phyloP scores from a whole-genome alignment of 2,329 filamentous ascomycete genomes.

The Microdochium trichocladiopsis region DNA sequence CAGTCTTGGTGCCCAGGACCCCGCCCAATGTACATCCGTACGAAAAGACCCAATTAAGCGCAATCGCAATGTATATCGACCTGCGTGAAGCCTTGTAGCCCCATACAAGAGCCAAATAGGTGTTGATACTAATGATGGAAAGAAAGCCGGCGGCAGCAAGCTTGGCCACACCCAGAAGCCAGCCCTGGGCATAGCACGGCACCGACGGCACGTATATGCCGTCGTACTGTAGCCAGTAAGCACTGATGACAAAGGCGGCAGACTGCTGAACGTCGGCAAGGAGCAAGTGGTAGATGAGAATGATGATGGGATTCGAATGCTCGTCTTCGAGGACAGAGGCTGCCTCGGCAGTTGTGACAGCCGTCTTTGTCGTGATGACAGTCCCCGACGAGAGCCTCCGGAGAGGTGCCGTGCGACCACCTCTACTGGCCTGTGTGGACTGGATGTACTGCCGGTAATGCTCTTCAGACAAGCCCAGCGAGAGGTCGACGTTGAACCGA shows the following conservation, averaged over 20 bases:
- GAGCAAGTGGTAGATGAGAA: neutral
- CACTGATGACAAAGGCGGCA: neutral
- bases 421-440: neutral
- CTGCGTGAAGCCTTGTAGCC: neutral
- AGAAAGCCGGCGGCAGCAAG: neutral
- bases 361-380: neutral
- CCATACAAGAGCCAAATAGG: neutral
- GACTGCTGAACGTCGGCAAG: slow-evolving; percentile 1
- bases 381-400: neutral
- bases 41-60: neutral
- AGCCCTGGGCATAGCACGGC: neutral
- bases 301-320: neutral
- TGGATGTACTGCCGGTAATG: neutral
- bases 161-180: neutral
- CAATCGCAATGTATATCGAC: neutral
- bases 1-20: neutral
- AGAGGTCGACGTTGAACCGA: neutral
- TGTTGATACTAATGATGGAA: neutral
- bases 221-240: neutral
- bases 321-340: neutral
- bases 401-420: neutral
- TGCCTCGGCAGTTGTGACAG: neutral
- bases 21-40: neutral
- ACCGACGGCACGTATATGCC: neutral
- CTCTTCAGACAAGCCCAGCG: neutral